Evolutionary conservation across 2,329 filamentous ascomycete genomes (phyloP), one percentile per base, ranked within the genome.

Genomic region (Cladosporium sp.): DNA sequence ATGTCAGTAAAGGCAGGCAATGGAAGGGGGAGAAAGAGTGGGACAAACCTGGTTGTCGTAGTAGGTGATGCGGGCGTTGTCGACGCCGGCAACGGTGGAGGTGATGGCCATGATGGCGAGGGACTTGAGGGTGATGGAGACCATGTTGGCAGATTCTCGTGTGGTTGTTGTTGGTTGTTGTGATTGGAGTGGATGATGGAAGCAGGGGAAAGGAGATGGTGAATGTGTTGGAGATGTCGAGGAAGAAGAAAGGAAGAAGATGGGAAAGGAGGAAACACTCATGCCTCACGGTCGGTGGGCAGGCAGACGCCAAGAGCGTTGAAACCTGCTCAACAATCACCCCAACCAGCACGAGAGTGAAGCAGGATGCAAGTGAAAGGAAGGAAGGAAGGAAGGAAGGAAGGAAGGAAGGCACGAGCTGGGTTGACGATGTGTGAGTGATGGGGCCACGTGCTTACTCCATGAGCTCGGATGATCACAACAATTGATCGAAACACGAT

Each of bases 61-160:
- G 43, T 29, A 38, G 32, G 20, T 38, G 43, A 46, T 18, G 43
- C 32, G 22, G 33, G 43, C 42, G 33, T 38, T 29, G 30, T 36
- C 15, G 15, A 18, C 33, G 33, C 19, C 43, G 33, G 13, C 19
- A n/a, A 16, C 22, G 15, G 43, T 15, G 30, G 19, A 18, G 8
- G 43, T 16, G 33, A 38, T 11, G 15, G 15, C 13, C 8, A 18
- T 13, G 32, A 45, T 8, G 42, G 20, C 4, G 42, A 16, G n/a
- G 42, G 20, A n/a, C n/a, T n/a, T 15, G 43, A 38, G 43, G 43
- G 20, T 18, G 16, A 30, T 4, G 25, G 27, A 16, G 7, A 30
- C 13, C 25, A 32, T 42, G 25, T 4, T 42, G n/a, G 15, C 13
- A 7, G 11, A 15, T 35, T 35, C 13, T 35, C 13, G 11, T 4